Conservation (phyloP, 2,329 filamentous ascomycete species). For the Pseudogymnoascus sp. region DNA sequence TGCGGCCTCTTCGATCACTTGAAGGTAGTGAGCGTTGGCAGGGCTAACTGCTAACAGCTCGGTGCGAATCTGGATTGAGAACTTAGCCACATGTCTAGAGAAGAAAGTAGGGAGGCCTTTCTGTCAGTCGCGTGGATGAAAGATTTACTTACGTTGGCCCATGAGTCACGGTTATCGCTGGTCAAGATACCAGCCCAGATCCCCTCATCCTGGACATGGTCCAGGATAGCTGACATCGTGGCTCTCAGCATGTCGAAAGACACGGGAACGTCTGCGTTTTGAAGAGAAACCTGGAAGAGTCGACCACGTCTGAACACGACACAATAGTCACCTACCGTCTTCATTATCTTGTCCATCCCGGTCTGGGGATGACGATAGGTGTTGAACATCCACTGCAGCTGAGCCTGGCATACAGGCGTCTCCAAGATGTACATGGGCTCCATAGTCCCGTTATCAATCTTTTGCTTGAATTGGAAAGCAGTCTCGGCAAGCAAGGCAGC, state of each 20-base stretch:
- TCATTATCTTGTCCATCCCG: slow-evolving; percentile 18
- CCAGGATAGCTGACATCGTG: slow-evolving; percentile 20
- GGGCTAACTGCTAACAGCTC: slow-evolving; percentile 11
- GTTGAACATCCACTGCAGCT: slow-evolving; percentile 26
- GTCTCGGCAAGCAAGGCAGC: slow-evolving; percentile 23
- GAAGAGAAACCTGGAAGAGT: slow-evolving; percentile 23
- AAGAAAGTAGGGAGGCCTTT: not conserved
- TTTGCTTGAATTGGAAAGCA: slow-evolving; percentile 21
- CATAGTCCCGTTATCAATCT: slow-evolving; percentile 17
- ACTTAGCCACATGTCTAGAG: not conserved
- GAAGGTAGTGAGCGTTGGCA: slow-evolving; percentile 16
- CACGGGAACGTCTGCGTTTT: slow-evolving; percentile 3
- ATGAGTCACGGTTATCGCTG: slow-evolving; percentile 10
- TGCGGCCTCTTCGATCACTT: slow-evolving; percentile 19
- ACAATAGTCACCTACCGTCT: slow-evolving; percentile 21
- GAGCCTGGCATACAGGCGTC: slow-evolving; percentile 19
- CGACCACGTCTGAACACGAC: slow-evolving; percentile 22
- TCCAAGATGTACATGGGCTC: slow-evolving; percentile 16
- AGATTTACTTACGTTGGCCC: slow-evolving; percentile 14
- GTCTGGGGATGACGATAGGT: slow-evolving; percentile 20
- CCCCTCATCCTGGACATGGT: slow-evolving; percentile 6
- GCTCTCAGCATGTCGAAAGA: slow-evolving; percentile 14
- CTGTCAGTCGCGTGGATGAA: not conserved
- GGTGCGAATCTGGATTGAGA: slow-evolving; percentile 10
- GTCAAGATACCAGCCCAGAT: slow-evolving; percentile 14